These are phyloP conservation scores for Thermochaetoides thermophila DNA, from an alignment of 495 filamentous ascomycete species.

Conservation along the genomic window DNA sequence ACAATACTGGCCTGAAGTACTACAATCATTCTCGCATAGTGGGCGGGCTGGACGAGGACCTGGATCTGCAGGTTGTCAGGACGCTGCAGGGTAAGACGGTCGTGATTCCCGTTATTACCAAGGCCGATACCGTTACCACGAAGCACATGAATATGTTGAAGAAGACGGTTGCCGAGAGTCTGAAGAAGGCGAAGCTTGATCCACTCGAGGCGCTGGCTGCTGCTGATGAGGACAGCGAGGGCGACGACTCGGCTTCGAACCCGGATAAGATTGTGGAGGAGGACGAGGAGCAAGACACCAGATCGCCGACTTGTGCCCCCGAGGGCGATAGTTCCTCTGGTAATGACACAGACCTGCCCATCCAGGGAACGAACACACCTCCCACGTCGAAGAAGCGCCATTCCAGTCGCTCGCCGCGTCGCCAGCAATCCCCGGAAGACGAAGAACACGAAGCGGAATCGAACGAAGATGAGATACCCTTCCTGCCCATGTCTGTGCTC, in stretches of 20 bases:
- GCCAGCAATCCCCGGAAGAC: conserved; percentile 21
- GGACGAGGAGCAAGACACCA: conserved; percentile 44
- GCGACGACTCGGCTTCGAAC: conserved; percentile 36
- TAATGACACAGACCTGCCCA: conserved; percentile 10
- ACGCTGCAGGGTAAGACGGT: conserved; percentile 88
- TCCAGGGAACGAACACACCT: conserved; percentile 12
- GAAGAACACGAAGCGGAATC: no score
- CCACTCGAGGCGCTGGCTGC: conserved; percentile 75
- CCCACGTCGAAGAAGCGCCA: conserved; percentile 26
- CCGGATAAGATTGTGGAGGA: conserved; percentile 42
- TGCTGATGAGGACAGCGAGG: conserved; percentile 58
- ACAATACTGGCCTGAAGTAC: conserved; percentile 34
- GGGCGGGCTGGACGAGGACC: conserved; percentile 72
- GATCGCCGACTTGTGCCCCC: no score
- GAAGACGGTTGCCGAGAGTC: conserved; percentile 73
- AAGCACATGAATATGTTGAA: conserved; percentile 90
- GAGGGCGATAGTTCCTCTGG: conserved; percentile 24
- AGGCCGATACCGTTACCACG: conserved; percentile 89
- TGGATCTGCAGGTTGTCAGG: conserved; percentile 81
- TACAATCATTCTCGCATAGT: conserved; percentile 30
- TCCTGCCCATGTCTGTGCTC: conserved; percentile 80
- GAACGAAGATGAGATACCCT: conserved; percentile 33
- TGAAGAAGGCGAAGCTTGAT: conserved; percentile 76
- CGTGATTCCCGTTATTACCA: conserved; percentile 89
- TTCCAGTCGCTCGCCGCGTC: conserved; percentile 34